Percentiles rank a stretch among this genome's conserved stretches.
These are phyloP conservation scores for Leccinum pellstonianum DNA, from an alignment of 768 basidiomycete species.

Conservation along the genomic window DNA sequence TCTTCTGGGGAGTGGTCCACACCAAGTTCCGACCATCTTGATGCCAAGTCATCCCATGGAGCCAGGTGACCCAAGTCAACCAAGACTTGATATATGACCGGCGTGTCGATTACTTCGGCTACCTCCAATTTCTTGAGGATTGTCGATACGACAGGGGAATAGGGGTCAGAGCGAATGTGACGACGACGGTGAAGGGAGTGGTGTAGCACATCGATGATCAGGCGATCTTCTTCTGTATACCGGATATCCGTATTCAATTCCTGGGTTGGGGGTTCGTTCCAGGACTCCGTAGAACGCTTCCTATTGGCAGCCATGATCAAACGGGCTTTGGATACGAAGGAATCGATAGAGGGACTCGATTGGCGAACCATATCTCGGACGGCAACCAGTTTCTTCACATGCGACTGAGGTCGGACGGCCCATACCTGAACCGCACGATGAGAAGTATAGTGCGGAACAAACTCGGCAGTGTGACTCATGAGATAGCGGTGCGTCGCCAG, in stretches of 20 bases:
- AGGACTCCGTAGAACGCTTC: conserved; percentile 30
- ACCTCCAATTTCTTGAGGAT: conserved; percentile 59
- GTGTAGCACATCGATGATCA: conserved; percentile 59
- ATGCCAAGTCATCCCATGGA: conserved; percentile 75
- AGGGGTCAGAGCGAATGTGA: conserved; percentile 62
- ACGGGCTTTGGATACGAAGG: conserved; percentile 53
- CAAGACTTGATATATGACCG: conserved; percentile 47
- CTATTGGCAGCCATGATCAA: conserved; percentile 39
- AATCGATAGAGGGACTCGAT: conserved; percentile 39
- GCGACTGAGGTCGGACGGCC: conserved; percentile 58
- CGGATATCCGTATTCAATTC: conserved; percentile 22
- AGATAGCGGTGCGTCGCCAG: conserved; percentile 63
- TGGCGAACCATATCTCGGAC: conserved; percentile 50
- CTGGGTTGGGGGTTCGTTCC: conserved; percentile 31
- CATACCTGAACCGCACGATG: conserved; percentile 55
- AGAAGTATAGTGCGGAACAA: conserved; percentile 44
- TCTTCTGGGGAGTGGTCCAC: conserved; percentile 23
- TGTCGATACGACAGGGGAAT: conserved; percentile 45
- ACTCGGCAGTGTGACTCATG: conserved; percentile 52
- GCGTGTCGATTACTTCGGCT: conserved; percentile 29
- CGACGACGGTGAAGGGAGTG: conserved; percentile 50
- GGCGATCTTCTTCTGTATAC: conserved; percentile 54
- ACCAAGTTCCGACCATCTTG: conserved; percentile 37
- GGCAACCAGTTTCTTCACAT: conserved; percentile 49
- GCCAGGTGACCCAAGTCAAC: conserved; percentile 71